phyloP scores from a whole-genome alignment of 306 rosid genomes.

The Corylus americana region DNA sequence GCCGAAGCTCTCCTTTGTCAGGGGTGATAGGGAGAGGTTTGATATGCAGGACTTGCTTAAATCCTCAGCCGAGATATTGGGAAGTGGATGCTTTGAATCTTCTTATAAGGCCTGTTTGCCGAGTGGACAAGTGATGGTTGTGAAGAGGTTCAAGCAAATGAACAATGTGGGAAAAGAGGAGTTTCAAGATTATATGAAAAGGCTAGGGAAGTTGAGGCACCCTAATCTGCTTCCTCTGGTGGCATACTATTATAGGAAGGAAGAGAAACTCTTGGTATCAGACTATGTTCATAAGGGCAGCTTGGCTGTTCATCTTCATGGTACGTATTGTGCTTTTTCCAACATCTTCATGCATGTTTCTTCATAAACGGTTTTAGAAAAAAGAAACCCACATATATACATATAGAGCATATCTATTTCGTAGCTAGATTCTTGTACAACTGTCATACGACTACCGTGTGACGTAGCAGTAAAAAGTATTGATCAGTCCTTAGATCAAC shows the following conservation, averaged over 20 bases:
- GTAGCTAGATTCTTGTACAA: no score
- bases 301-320: conserved; percentile 78
- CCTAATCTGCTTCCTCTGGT: conserved; percentile 81
- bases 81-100: conserved; percentile 80
- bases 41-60: conserved; percentile 77
- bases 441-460: no score
- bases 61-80: conserved; percentile 90
- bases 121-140: conserved; percentile 67
- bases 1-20: conserved; percentile 58
- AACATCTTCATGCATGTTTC: no score
- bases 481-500: no score
- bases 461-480: no score
- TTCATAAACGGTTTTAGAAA: no score
- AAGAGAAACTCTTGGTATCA: conserved; percentile 81
- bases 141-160: conserved; percentile 90
- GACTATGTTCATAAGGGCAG: conserved; percentile 59
- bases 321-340: conserved; percentile 43
- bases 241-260: conserved; percentile 84
- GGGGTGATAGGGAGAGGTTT: conserved; percentile 61
- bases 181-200: conserved; percentile 83
- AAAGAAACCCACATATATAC: no score
- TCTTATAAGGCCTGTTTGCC: conserved; percentile 78
- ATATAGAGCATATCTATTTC: no score
- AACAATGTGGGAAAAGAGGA: conserved; percentile 83
- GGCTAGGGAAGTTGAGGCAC: conserved; percentile 69